These are phyloP conservation scores for Scheffersomyces coipomensis DNA, from an alignment of 805 yeast species.

Conservation along the genomic window DNA sequence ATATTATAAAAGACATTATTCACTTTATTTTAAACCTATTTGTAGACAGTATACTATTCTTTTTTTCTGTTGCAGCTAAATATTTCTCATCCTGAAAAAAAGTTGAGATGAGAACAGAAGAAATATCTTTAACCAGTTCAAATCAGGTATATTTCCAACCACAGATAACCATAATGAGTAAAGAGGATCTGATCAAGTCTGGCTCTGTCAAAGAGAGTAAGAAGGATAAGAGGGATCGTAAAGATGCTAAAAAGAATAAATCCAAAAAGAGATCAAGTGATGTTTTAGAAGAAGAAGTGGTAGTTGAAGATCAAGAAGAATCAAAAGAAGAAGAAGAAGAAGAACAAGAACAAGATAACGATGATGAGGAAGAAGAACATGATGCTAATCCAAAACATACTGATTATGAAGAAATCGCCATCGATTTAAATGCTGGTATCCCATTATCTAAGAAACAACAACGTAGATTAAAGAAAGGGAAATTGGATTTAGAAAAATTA, in stretches of 20 bases:
- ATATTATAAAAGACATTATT: too few species aligned
- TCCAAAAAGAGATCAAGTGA: constrained; percentile 10
- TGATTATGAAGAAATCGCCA: constrained; percentile 57
- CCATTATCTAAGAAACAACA: constrained; percentile 92
- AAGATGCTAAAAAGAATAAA: constrained; percentile 15
- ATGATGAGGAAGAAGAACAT: constrained; percentile 8
- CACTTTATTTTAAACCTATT: too few species aligned
- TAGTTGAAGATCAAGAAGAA: constrained; percentile 21
- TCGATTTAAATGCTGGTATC: constrained; percentile 64
- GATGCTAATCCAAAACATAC: constrained; percentile 6
- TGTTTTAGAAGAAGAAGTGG: constrained; percentile 12
- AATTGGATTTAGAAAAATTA: constrained; percentile 63
- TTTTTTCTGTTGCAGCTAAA: too few species aligned
- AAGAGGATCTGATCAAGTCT: background rate
- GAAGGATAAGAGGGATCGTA: constrained; percentile 20
- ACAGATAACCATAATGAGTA: background rate
- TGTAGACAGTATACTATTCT: too few species aligned
- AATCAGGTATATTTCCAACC: too few species aligned
- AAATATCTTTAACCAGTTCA: too few species aligned
- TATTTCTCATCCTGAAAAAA: too few species aligned
- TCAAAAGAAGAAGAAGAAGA: constrained; percentile 31
- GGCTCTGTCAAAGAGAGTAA: constrained; percentile 7
- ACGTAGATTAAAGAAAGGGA: constrained; percentile 78
- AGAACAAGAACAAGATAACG: constrained; percentile 14
- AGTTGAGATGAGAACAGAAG: too few species aligned